Conservation (phyloP, 768 basidiomycete species). For the Gelatoporia subvermispora region DNA sequence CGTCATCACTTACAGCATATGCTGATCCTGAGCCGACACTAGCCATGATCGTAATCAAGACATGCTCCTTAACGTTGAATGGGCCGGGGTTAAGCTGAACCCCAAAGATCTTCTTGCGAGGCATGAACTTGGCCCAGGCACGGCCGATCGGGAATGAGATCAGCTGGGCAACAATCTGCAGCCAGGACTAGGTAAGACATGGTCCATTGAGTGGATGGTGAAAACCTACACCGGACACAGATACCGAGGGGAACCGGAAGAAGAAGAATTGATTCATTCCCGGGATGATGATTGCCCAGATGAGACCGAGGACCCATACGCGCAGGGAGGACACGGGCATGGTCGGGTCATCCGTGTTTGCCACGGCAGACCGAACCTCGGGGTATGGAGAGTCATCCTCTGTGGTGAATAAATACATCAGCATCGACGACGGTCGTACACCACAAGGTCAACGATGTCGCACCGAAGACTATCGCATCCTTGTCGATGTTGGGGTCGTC, state of each 20-base stretch:
- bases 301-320: slow-evolving; percentile 41
- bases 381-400: slow-evolving; percentile 25
- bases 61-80: slow-evolving; percentile 59
- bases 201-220: background rate
- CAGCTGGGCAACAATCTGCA: slow-evolving; percentile 63
- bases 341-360: slow-evolving; percentile 57
- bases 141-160: slow-evolving; percentile 67
- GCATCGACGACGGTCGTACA: background rate
- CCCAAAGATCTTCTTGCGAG: slow-evolving; percentile 53
- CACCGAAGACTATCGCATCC: slow-evolving; percentile 20
- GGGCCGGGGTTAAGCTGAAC: slow-evolving; percentile 68
- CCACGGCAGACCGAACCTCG: slow-evolving; percentile 41
- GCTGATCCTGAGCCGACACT: slow-evolving; percentile 34
- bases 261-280: slow-evolving; percentile 73
- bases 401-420: background rate
- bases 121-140: slow-evolving; percentile 48
- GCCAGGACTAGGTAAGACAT: background rate
- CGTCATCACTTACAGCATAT: slow-evolving; percentile 32
- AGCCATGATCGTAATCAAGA: slow-evolving; percentile 42
- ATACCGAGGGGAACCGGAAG: slow-evolving; percentile 68
- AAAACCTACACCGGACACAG: slow-evolving; percentile 42
- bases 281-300: slow-evolving; percentile 51
- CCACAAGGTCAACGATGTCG: background rate
- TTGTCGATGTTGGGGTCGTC: slow-evolving; percentile 33
- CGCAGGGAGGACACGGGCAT: slow-evolving; percentile 49